These are phyloP conservation scores for Medicago arabica DNA, from an alignment of 306 rosid genomes.

Conservation along the genomic window DNA sequence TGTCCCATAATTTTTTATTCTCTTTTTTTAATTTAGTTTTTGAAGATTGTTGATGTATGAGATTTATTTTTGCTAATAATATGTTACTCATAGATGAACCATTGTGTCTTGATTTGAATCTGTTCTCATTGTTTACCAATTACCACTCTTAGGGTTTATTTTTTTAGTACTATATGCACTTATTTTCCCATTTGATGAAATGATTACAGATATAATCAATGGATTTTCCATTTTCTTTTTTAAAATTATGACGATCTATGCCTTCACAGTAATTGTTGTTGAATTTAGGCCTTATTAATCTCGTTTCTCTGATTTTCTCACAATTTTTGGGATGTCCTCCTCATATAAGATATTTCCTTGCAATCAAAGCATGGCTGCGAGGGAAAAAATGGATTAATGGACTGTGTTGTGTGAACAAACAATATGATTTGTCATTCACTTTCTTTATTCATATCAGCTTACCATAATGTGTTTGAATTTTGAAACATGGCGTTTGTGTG, in stretches of 20 bases:
- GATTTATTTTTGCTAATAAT: neutral
- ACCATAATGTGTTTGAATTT: neutral
- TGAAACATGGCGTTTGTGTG: constrained; percentile 23
- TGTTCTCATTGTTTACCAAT: constrained; percentile 2
- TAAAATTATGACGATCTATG: neutral
- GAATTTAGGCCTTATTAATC: constrained; percentile 3
- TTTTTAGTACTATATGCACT: constrained; percentile 20
- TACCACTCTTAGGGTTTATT: constrained; percentile 10
- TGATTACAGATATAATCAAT: no score
- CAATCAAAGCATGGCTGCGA: no score
- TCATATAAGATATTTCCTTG: no score
- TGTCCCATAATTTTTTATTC: neutral
- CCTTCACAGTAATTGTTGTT: neutral
- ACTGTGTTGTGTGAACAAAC: constrained; percentile 1
- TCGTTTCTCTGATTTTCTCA: neutral
- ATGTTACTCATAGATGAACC: constrained; percentile 19
- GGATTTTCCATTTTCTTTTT: no score
- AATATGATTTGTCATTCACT: constrained; percentile 4
- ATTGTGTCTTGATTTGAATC: constrained; percentile 23
- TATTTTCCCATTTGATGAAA: constrained; percentile 15
- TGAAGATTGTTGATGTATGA: constrained; percentile 18
- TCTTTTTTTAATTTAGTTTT: constrained; percentile 3
- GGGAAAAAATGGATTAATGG: neutral
- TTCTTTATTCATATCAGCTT: neutral
- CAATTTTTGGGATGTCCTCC: neutral